Evolutionary conservation across 805 yeast genomes (phyloP).

Genomic region (Saccharomycopsis javanensis): DNA sequence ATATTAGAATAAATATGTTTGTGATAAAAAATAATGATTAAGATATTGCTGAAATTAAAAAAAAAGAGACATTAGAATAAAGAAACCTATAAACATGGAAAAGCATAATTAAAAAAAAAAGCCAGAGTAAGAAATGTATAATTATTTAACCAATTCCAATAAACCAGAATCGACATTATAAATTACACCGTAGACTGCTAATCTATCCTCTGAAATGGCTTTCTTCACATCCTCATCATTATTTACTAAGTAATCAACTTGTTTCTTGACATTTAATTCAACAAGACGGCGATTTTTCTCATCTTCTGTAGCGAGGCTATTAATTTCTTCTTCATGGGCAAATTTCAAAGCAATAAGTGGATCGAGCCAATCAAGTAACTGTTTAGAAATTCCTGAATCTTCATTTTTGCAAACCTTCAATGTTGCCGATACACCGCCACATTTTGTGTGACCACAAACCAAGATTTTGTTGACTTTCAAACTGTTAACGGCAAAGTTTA

Average conservation of each 20-base stretch:
- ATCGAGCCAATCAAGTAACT: slow-evolving; percentile 61
- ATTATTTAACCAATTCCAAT: slow-evolving; percentile 28
- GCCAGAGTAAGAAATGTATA: too few species aligned
- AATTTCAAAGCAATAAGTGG: slow-evolving; percentile 63
- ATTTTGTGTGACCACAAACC: slow-evolving; percentile 90
- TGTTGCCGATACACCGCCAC: slow-evolving; percentile 88
- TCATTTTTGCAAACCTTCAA: slow-evolving; percentile 33
- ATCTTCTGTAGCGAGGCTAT: slow-evolving; percentile 39
- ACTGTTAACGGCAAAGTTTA: slow-evolving; percentile 82
- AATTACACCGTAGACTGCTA: slow-evolving; percentile 74
- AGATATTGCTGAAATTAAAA: too few species aligned
- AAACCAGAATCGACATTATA: slow-evolving; percentile 77
- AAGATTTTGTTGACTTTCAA: slow-evolving; percentile 72
- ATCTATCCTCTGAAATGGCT: slow-evolving; percentile 50
- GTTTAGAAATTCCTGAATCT: slow-evolving; percentile 29
- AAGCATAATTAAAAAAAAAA: too few species aligned
- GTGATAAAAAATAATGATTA: too few species aligned
- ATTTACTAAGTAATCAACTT: slow-evolving; percentile 54
- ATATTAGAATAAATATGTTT: too few species aligned
- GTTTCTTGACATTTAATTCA: slow-evolving; percentile 66
- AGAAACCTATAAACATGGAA: too few species aligned
- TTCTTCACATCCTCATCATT: slow-evolving; percentile 53
- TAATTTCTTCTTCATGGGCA: slow-evolving; percentile 42
- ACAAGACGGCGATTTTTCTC: slow-evolving; percentile 53
- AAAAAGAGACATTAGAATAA: too few species aligned